Conservation (phyloP, 345 rosid species). For the Eucalyptus caleyi region DNA sequence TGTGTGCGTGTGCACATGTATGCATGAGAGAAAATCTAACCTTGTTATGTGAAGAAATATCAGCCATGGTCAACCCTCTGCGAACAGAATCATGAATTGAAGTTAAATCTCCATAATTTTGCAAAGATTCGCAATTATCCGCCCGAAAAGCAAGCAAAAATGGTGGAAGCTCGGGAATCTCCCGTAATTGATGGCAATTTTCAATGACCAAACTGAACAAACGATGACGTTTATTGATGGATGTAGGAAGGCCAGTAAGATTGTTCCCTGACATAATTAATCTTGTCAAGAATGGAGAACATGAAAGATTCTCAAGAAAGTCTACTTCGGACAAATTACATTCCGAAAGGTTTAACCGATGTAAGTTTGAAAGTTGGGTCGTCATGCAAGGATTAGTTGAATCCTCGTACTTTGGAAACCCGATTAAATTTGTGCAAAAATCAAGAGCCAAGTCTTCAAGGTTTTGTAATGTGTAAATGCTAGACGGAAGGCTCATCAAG, state of each 20-base stretch:
- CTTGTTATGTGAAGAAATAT: background rate
- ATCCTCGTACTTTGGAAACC: too few relatives aligned
- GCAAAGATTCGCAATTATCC: rapidly evolving
- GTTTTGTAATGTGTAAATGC: too few relatives aligned
- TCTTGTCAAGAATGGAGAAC: background rate
- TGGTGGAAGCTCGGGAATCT: background rate
- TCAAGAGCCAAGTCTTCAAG: rapidly evolving
- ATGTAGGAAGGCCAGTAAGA: background rate
- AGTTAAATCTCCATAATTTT: background rate
- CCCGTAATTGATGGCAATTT: background rate
- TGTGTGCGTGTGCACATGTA: too few relatives aligned
- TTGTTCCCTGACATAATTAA: too few relatives aligned
- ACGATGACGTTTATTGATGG: background rate
- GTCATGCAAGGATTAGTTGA: too few relatives aligned
- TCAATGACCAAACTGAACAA: rapidly evolving
- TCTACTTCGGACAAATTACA: background rate
- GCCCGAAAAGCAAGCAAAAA: rapidly evolving
- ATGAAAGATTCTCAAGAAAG: background rate
- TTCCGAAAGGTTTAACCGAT: rapidly evolving
- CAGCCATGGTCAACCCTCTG: background rate
- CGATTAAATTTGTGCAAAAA: too few relatives aligned
- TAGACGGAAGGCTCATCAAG: too few relatives aligned
- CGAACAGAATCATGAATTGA: background rate
- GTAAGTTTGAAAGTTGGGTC: too few relatives aligned
- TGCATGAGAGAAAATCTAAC: background rate